phyloP scores from a whole-genome alignment of 2,329 filamentous ascomycete genomes.

The Thelonectria olida region DNA sequence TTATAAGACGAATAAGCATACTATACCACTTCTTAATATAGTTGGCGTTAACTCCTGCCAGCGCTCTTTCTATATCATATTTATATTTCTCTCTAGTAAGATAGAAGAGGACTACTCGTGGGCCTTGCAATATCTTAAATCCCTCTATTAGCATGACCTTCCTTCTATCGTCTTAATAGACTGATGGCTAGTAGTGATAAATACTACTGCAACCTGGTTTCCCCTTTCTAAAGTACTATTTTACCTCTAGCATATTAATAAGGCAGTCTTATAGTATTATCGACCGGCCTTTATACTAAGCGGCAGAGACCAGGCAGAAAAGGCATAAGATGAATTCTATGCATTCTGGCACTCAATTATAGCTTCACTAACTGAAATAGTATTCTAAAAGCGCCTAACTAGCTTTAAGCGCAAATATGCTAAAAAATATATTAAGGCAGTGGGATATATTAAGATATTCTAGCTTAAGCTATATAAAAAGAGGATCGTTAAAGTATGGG shows the following conservation, averaged over 20 bases:
- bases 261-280: constrained; percentile 28
- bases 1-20: constrained; percentile 20
- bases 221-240: constrained; percentile 22
- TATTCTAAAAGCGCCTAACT: background rate
- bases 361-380: background rate
- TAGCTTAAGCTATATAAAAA: background rate
- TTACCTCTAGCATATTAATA: constrained; percentile 35
- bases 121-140: background rate
- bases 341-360: background rate
- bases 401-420: background rate
- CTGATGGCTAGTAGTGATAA: constrained; percentile 30
- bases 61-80: background rate
- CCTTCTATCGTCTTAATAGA: constrained; percentile 32
- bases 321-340: background rate
- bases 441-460: background rate
- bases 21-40: constrained; percentile 14
- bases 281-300: constrained; percentile 4
- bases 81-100: background rate
- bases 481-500: background rate
- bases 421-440: background rate
- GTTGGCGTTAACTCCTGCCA: constrained; percentile 2
- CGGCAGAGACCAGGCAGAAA: too few species aligned
- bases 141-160: background rate
- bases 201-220: constrained; percentile 26
- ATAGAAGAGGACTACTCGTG: constrained; percentile 26